A percentile compares a stretch with the other conserved stretches of the same genome.
Evolutionary conservation across 805 yeast species (phyloP).

Genomic region (Ogataea pini): DNA sequence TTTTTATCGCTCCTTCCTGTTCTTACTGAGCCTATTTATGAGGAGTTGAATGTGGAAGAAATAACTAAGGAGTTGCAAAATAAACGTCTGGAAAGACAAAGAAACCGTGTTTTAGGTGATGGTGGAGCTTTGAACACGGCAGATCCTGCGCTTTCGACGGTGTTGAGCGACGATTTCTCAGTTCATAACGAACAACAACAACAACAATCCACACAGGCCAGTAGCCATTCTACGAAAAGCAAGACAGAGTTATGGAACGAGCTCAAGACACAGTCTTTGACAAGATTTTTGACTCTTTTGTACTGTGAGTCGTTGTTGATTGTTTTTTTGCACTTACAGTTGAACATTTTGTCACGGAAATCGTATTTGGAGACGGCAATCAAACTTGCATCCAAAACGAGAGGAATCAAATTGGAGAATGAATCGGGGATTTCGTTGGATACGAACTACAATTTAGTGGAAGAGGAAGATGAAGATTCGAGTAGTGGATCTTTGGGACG

Average conservation of each 20-base stretch:
- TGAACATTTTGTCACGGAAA: constrained; percentile 84
- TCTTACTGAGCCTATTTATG: constrained; percentile 62
- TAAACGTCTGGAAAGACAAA: constrained; percentile 45
- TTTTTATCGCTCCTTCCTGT: constrained; percentile 81
- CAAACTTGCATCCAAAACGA: constrained; percentile 55
- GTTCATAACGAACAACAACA: constrained; percentile 26
- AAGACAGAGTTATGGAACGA: constrained; percentile 83
- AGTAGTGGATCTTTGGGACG: constrained; percentile 16
- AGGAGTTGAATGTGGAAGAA: constrained; percentile 66
- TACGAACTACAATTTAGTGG: constrained; percentile 21
- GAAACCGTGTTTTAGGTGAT: constrained; percentile 1
- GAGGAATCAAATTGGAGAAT: constrained; percentile 36
- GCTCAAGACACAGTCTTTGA: constrained; percentile 69
- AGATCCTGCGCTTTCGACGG: constrained; percentile 29
- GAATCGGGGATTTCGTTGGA: constrained; percentile 22
- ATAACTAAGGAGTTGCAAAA: constrained; percentile 70
- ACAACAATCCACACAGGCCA: constrained; percentile 26
- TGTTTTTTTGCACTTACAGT: constrained; percentile 80
- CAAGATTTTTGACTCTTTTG: constrained; percentile 69
- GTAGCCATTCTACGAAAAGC: constrained; percentile 33
- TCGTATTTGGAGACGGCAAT: constrained; percentile 81
- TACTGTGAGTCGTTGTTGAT: constrained; percentile 70
- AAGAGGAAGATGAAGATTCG: constrained; percentile 28
- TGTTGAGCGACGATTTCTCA: constrained; percentile 43
- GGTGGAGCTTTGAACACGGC: constrained; percentile 8